Evolutionary conservation across 1,284 basidiomycete species (phyloP).

Genomic region (Ustilago trichophora): DNA sequence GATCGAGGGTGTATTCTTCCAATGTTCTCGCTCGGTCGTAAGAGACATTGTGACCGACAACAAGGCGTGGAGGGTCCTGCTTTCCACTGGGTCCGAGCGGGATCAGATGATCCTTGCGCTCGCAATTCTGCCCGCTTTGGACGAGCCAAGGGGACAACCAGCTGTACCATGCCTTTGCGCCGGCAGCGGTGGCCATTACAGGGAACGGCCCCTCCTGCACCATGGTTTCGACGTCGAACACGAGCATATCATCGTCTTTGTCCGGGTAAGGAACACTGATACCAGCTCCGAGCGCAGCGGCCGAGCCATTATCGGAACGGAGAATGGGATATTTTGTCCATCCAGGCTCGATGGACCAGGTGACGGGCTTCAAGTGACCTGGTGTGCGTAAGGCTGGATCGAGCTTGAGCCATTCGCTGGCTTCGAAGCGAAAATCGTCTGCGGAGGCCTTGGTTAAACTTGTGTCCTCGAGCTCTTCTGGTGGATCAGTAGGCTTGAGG

Average conservation of each 20-base stretch:
- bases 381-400: constrained; percentile 43
- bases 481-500: constrained; percentile 73
- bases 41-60: constrained; percentile 94
- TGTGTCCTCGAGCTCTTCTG: constrained; percentile 52
- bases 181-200: constrained; percentile 88
- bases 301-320: constrained; percentile 61
- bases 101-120: constrained; percentile 77
- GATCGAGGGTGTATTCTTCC: constrained; percentile 83
- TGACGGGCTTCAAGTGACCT: constrained; percentile 69
- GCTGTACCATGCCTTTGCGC: constrained; percentile 86
- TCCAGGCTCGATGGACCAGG: constrained; percentile 80
- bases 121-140: constrained; percentile 70
- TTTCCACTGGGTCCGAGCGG: constrained; percentile 71
- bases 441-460: constrained; percentile 5
- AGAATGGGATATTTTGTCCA: constrained; percentile 85
- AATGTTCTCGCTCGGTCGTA: constrained; percentile 86
- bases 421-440: constrained; percentile 31
- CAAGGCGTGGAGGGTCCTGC: constrained; percentile 70
- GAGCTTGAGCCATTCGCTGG: constrained; percentile 57
- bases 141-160: constrained; percentile 96
- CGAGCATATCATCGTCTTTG: constrained; percentile 76
- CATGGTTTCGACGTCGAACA: constrained; percentile 95
- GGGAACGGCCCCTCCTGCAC: constrained; percentile 84
- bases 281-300: constrained; percentile 45
- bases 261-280: constrained; percentile 65